phyloP scores from a whole-genome alignment of 345 rosid genomes.

The Citrus hindsii region DNA sequence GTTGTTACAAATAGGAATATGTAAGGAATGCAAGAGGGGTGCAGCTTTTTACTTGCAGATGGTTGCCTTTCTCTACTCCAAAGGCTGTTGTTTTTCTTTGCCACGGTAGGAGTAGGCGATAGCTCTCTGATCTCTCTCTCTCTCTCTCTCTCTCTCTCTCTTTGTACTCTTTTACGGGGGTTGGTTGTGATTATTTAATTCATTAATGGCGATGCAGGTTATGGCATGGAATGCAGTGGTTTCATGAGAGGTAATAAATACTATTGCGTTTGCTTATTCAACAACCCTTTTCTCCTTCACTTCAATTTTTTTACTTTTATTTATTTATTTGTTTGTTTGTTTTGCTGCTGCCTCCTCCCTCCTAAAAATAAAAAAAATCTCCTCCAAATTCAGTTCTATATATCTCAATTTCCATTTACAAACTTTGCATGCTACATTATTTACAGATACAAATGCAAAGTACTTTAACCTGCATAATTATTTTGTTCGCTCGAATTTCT shows the following conservation, averaged over 20 bases:
- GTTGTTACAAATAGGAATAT: conserved; percentile 39
- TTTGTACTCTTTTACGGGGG: neutral
- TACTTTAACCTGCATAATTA: too few relatives aligned
- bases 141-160: neutral
- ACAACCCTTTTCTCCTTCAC: too few relatives aligned
- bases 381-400: too few relatives aligned
- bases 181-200: conserved; percentile 22
- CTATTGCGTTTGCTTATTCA: too few relatives aligned
- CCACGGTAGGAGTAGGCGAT: conserved; percentile 47
- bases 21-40: conserved; percentile 73
- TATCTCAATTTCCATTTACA: too few relatives aligned
- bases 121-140: neutral
- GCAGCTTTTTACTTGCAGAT: conserved; percentile 75
- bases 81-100: conserved; percentile 89
- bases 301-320: too few relatives aligned
- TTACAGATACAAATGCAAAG: too few relatives aligned
- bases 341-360: too few relatives aligned
- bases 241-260: conserved; percentile 86
- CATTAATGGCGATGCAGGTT: conserved; percentile 61
- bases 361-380: too few relatives aligned
- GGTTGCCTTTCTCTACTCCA: conserved; percentile 76
- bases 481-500: neutral
- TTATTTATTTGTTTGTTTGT: too few relatives aligned
- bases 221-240: conserved; percentile 92
- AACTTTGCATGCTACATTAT: too few relatives aligned